Percentiles rank a stretch among this genome's conserved stretches.
Evolutionary conservation across 1,284 basidiomycete genomes (phyloP).

Genomic region (Ceratobasidium papillatum): DNA sequence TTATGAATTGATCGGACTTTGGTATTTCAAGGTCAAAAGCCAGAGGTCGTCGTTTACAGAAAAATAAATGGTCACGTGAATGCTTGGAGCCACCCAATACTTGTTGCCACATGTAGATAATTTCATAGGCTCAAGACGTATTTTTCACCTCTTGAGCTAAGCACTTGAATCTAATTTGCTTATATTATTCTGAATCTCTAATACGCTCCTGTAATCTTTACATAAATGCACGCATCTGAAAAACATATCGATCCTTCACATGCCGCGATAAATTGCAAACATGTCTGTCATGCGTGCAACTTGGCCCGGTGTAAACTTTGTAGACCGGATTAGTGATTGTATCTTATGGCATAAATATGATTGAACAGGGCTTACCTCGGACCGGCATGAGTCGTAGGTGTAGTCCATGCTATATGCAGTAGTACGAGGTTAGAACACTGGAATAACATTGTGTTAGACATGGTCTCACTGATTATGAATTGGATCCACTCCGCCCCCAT

Average conservation of each 20-base stretch:
- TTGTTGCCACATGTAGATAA: too few species aligned
- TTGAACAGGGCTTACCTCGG: background rate
- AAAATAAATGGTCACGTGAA: background rate
- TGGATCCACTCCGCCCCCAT: constrained; percentile 44
- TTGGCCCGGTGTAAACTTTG: constrained; percentile 47
- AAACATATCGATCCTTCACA: constrained; percentile 19
- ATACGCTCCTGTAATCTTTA: too few species aligned
- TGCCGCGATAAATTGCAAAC: constrained; percentile 45
- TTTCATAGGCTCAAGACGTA: too few species aligned
- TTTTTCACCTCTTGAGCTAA: too few species aligned
- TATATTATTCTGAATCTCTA: too few species aligned
- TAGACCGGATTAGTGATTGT: constrained; percentile 46
- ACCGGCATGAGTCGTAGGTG: constrained; percentile 45
- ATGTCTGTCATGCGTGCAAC: constrained; percentile 41
- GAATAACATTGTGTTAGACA: background rate
- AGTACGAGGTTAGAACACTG: background rate
- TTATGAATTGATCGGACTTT: background rate
- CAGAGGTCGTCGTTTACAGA: background rate
- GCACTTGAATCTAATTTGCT: too few species aligned
- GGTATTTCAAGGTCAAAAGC: background rate
- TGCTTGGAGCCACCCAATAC: too few species aligned
- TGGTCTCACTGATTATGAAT: constrained; percentile 42
- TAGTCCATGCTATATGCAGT: constrained; percentile 43
- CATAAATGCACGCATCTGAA: background rate
- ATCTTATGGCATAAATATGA: background rate